Conservation (phyloP, 148 eudicot genomes). For the Chenopodium album region DNA sequence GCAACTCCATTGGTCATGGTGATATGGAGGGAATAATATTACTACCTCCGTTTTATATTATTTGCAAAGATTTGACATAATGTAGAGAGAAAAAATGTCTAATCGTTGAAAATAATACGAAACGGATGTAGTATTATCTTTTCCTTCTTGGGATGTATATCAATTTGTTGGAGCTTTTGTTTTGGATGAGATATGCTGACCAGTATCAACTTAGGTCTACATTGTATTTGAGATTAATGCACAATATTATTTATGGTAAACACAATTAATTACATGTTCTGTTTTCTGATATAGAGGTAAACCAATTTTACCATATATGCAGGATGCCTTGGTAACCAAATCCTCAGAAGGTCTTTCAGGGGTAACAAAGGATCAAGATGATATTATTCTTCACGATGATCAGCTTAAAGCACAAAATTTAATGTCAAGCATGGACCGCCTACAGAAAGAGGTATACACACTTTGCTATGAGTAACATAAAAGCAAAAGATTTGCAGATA, state of each 20-base stretch:
- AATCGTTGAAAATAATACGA: too few relatives aligned
- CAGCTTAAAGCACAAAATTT: conserved; percentile 48
- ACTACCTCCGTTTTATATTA: too few relatives aligned
- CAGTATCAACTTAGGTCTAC: not conserved
- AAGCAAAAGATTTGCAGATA: not conserved
- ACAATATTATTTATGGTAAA: not conserved
- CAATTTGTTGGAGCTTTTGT: not conserved
- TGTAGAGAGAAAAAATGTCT: too few relatives aligned
- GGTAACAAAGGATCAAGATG: conserved; percentile 26
- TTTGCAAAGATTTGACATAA: too few relatives aligned
- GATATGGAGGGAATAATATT: not conserved
- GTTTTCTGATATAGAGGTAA: not conserved
- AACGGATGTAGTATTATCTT: not conserved
- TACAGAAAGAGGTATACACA: conserved; percentile 76
- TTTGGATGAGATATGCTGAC: not conserved
- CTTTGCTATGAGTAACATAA: not conserved
- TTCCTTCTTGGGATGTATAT: not conserved
- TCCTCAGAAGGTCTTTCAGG: conserved; percentile 31
- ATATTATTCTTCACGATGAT: conserved; percentile 28
- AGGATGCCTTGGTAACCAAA: conserved; percentile 39
- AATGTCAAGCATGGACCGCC: conserved; percentile 72
- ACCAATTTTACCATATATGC: conserved; percentile 20
- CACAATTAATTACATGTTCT: not conserved
- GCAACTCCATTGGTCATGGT: not conserved
- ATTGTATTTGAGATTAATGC: not conserved